Evolutionary conservation across 352 stramenopile species (phyloP), one percentile per base, ranked within the genome.

Genomic region (Phytopythium ostracodes): DNA sequence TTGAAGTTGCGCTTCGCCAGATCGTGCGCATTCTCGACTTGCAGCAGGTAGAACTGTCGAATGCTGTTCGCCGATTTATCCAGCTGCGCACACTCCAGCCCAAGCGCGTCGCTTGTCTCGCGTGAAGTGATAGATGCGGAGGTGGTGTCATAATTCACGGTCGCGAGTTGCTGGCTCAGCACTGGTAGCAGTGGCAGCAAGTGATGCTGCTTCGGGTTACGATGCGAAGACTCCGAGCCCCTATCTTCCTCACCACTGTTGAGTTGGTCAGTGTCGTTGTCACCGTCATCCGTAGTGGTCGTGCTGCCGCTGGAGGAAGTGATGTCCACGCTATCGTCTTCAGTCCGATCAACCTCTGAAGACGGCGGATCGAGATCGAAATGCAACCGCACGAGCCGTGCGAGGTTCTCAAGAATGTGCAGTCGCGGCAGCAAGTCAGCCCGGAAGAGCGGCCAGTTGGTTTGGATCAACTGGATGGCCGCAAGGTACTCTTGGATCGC

Each of bases 331-430:
- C 25, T 36, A 14, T 22, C 24, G 15, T 6, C 47, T 24, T 25
- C 25, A 15, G 3, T 20, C 7, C 24, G 25, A 36, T 1, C 17
- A 10, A 29, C 9, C 27, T 29, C 24, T 9, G 8, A 11, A 27
- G 55, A 6, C 10, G 55, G 17, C n/a, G 12, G 1, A 1, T 2
- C 24, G 7, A 53, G 15, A 22, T 27, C 27, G 33, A 60, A 60
- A 5, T 52, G 40, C 55, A n/a, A 0, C 12, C 55, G 14, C 25
- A 81, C 60, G 36, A 67, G 82, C 8, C 69, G 73, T 10, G 69
- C 72, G 6, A 89, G 56, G 52, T 92, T 91, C 38, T 89, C 73
- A 38, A 89, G 56, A 18, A 92, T 80, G 50, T 92, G 83, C 18
- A 92, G 47, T 44, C 83, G 67, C 7, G 83, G 83, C 17, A 92